Evolutionary conservation across 2,329 filamentous ascomycete species (phyloP), one percentile per base, ranked within the genome.

Genomic region (Endocalyx cinctus): DNA sequence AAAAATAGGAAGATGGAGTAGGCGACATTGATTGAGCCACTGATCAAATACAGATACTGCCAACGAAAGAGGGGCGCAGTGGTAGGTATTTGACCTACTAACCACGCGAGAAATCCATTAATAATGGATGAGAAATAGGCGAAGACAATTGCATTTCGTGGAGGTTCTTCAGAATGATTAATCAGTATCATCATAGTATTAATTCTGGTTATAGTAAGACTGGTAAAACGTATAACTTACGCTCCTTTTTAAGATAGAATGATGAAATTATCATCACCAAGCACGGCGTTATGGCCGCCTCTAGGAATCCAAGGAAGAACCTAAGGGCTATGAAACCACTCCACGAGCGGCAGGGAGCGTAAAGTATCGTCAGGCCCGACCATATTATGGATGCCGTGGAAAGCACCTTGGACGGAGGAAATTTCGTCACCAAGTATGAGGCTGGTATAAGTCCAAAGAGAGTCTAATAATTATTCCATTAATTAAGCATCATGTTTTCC

Each of bases 231-330:
- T 10, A 12, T 10, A 32, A 41, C 43, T 34, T 34, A 46, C 43
- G 58, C 27, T 60, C 59, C 5, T 51, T 41, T 20, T 61, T 62
- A 34, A 54, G 60, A 35, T 62, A 63, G 37, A 62, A 63, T 4
- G 51, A 55, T 5, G 58, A 54, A 25, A 62, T 48, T 22, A 62
- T 51, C 17, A 60, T 47, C 4, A 55, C 58, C 14, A 59, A 48
- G 10, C 50, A 53, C 5, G 58, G 58, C 3, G 52, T 45, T 15
- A 55, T 56, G 17, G 58, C 52, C 6, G 57, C 55, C 29, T 62
- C 59, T 2, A 61, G 45, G 32, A 47, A 50, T 38, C 59, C 59
- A 41, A 62, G 54, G 17, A 57, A 45, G 35, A 62, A 63, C 6
- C 60, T 45, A 17, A 60, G 37, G 16, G 50, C 48, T 50, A 61